Percentiles rank a stretch among this genome's conserved stretches.
Conservation (phyloP, 345 rosid species). For the Citrus mangshanensis region DNA sequence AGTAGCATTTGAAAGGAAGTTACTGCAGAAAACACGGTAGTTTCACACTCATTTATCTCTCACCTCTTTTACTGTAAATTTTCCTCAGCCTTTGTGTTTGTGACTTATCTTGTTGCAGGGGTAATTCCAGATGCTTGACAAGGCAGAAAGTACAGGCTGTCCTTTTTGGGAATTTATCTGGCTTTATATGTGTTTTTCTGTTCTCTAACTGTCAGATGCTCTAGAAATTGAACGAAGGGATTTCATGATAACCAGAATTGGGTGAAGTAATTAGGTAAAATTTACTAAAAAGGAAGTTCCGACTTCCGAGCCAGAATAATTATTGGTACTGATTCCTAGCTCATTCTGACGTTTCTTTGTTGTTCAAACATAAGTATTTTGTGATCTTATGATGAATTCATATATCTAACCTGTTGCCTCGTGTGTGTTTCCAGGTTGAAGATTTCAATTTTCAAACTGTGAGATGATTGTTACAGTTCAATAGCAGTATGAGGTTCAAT, state of each 20-base stretch:
- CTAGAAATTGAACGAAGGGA: too few species aligned
- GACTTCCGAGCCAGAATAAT: neutral
- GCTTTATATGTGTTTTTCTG: neutral
- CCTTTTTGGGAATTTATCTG: neutral
- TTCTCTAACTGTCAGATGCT: neutral
- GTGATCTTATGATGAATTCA: neutral
- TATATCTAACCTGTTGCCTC: neutral
- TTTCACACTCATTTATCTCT: neutral
- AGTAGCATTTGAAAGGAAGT: neutral
- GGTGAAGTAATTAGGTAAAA: too few species aligned
- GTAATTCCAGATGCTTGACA: neutral
- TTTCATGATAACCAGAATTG: too few species aligned
- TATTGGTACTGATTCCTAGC: neutral
- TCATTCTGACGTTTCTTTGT: too few species aligned
- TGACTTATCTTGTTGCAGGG: neutral
- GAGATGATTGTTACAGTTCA: neutral
- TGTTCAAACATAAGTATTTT: neutral
- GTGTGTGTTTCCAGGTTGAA: neutral
- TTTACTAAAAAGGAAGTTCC: too few species aligned
- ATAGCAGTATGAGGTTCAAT: neutral
- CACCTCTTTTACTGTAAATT: neutral
- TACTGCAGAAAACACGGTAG: neutral
- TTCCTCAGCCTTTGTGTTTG: neutral
- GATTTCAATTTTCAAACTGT: neutral
- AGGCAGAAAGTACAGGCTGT: neutral